Evolutionary conservation across 371 early-diverging fungal genomes (phyloP).

Genomic region (Lichtheimia corymbifera): DNA sequence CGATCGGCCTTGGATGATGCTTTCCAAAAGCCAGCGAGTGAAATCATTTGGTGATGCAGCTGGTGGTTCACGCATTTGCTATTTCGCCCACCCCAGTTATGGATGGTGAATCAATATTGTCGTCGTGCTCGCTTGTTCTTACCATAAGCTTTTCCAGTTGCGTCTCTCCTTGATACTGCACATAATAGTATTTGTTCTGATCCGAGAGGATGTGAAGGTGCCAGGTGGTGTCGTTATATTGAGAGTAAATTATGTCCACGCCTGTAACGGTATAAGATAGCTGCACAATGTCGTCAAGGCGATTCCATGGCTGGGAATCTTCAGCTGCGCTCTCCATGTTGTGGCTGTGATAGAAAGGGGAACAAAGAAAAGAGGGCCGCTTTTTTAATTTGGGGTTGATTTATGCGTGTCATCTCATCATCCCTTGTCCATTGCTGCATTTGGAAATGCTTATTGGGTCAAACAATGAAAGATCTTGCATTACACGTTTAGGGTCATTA

Average conservation of each 20-base stretch:
- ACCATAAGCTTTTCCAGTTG: slow-evolving; percentile 1
- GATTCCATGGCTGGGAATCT: neutral
- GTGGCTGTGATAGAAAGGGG: too few relatives aligned
- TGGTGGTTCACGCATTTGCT: slow-evolving; percentile 3
- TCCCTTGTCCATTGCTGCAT: too few relatives aligned
- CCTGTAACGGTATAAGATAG: slow-evolving; percentile 5
- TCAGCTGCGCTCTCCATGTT: too few relatives aligned
- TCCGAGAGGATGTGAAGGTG: neutral
- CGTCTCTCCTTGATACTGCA: too few relatives aligned
- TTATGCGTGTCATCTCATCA: too few relatives aligned
- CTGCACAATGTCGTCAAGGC: slow-evolving; percentile 8
- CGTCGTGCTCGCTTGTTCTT: too few relatives aligned
- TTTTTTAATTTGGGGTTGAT: too few relatives aligned
- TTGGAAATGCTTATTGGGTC: too few relatives aligned
- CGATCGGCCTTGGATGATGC: neutral
- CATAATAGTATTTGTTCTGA: neutral
- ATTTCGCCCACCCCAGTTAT: neutral
- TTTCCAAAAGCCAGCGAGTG: slow-evolving; percentile 4
- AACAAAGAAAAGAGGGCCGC: too few relatives aligned
- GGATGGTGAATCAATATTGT: neutral
- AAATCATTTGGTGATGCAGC: slow-evolving; percentile 4
- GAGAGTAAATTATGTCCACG: neutral
- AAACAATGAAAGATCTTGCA: too few relatives aligned
- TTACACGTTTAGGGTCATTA: too few relatives aligned
- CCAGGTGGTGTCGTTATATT: slow-evolving; percentile 7